phyloP scores from a whole-genome alignment of 345 rosid species.

The Kandelia obovata region DNA sequence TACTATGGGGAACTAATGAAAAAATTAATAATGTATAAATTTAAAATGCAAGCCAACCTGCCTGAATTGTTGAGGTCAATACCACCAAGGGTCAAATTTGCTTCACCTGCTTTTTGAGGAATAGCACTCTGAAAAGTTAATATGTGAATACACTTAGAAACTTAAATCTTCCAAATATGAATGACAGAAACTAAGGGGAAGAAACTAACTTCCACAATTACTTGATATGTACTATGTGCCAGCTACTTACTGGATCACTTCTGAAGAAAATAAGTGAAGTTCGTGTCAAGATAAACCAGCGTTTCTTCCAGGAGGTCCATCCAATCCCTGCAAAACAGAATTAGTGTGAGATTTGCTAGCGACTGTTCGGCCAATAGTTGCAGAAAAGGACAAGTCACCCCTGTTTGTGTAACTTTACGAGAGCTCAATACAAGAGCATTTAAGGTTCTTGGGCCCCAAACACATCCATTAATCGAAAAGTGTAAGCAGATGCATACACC shows the following conservation, averaged over 20 bases:
- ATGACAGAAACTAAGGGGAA: no score
- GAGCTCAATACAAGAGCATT: background rate
- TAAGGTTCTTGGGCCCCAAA: background rate
- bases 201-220: no score
- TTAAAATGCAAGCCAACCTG: conserved; percentile 80
- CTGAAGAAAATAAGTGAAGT: conserved; percentile 77
- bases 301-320: conserved; percentile 82
- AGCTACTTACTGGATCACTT: conserved; percentile 62
- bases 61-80: conserved; percentile 99
- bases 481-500: conserved; percentile 1
- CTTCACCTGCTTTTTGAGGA: conserved; percentile 65
- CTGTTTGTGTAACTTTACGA: background rate
- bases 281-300: conserved; percentile 69
- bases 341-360: background rate
- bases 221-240: conserved; percentile 6
- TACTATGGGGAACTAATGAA: conserved; percentile 13
- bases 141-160: no score
- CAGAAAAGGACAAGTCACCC: background rate
- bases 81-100: conserved; percentile 72
- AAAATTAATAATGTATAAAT: conserved; percentile 15
- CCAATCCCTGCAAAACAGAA: conserved; percentile 50
- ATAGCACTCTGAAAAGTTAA: conserved; percentile 44
- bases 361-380: background rate
- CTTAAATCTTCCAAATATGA: no score
- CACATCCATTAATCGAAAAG: background rate